Percentiles rank a stretch among this genome's conserved stretches.
phyloP scores from a whole-genome alignment of 2,329 filamentous ascomycete species.

The Exophiala aquamarina region DNA sequence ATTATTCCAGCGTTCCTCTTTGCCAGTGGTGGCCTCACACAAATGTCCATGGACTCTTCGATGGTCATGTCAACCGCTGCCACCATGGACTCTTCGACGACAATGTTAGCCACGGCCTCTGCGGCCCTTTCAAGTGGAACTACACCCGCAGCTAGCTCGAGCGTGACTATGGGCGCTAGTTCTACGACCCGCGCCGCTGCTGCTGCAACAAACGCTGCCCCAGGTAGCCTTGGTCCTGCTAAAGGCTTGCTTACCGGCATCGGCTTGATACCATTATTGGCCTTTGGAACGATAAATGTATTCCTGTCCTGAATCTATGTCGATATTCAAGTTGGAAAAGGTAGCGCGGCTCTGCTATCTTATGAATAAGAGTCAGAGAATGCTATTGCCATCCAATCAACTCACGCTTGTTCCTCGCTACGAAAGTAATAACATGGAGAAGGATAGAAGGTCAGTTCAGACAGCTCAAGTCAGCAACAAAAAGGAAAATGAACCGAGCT shows the following conservation, averaged over 20 bases:
- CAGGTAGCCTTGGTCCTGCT: conserved; percentile 5
- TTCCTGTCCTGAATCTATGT: conserved; percentile 6
- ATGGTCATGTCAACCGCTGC: conserved; percentile 7
- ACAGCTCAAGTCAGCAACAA: conserved; percentile 5
- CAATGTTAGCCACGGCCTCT: conserved; percentile 8
- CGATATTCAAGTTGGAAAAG: conserved; percentile 6
- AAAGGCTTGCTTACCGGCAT: conserved; percentile 5
- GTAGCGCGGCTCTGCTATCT: conserved; percentile 6
- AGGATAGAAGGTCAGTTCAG: conserved; percentile 6
- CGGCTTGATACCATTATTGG: conserved; percentile 6
- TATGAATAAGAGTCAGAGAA: conserved; percentile 6
- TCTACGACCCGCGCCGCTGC: conserved; percentile 4
- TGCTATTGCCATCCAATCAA: conserved; percentile 6
- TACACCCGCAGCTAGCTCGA: conserved; percentile 6
- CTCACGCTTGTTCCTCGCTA: conserved; percentile 2
- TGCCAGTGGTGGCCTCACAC: conserved; percentile 4
- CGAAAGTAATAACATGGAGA: conserved; percentile 7
- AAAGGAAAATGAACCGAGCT: conserved; percentile 2
- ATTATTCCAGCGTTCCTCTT: conserved; percentile 5
- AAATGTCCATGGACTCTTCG: conserved; percentile 9
- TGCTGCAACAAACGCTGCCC: conserved; percentile 5
- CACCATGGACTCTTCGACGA: conserved; percentile 10
- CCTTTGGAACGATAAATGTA: conserved; percentile 6
- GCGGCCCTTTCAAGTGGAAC: conserved; percentile 6
- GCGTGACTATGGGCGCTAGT: conserved; percentile 3